Percentiles rank a stretch among this genome's conserved stretches.
Conservation (phyloP, 805 yeast species). For the Myxozyma geophila region DNA sequence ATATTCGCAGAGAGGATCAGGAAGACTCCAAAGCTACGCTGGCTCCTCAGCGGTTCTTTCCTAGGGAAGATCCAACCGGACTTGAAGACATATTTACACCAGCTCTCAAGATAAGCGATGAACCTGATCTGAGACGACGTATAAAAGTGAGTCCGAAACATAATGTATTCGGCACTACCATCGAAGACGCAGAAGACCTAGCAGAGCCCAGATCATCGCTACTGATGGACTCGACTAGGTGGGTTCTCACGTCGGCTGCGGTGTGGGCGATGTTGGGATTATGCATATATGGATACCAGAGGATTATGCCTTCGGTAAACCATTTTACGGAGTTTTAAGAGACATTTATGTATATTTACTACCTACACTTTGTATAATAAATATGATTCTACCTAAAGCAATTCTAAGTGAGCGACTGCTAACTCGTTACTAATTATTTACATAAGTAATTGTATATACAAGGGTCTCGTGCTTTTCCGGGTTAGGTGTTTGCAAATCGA, state of each 20-base stretch:
- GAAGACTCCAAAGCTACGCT: not conserved
- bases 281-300: conserved; percentile 8
- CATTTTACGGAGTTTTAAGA: conserved; percentile 5
- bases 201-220: not conserved
- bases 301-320: conserved; percentile 8
- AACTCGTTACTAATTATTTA: not conserved
- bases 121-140: not conserved
- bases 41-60: conserved; percentile 32
- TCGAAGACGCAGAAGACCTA: not conserved
- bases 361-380: not conserved
- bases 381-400: not conserved
- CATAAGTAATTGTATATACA: too few species aligned
- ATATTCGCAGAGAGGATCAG: not conserved
- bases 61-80: conserved; percentile 30
- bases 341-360: not conserved
- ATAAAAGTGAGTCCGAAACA: not conserved
- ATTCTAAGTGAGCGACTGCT: not conserved
- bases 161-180: conserved; percentile 7
- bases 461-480: not conserved
- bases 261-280: conserved; percentile 8
- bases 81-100: conserved; percentile 33
- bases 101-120: conserved; percentile 23
- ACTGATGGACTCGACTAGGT: not conserved
- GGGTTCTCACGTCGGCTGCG: conserved; percentile 1
- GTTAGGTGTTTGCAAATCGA: not conserved